Base-by-base conservation (phyloP, 306 rosid genomes). In the Dicorynia guianensis region DNA sequence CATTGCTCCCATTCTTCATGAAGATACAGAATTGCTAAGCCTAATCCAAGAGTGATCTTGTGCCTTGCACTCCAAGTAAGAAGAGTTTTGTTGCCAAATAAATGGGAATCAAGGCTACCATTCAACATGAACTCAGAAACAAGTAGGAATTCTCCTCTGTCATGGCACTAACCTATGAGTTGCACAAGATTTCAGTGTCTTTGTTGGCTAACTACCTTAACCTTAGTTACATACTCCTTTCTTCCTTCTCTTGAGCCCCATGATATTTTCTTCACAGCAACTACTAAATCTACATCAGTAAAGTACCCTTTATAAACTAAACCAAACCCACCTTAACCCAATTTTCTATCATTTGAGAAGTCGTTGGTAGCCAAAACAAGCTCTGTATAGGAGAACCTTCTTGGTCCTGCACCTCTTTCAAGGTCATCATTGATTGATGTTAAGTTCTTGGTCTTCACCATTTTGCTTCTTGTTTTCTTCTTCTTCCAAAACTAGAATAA, bases 271-370 rank as follows among this genome's bases (percentile, higher is more conserved):
- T 81, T 81, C 19, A 81, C 81, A 13, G 85, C 81, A 0, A 75
- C 12, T 14, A n/a, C 18, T 18, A 25, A 10, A 5, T 75, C 52
- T 12, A 61, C 6, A 25, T 70, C 63, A 10, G 12, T 8, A 4
- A 81, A 40, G 6, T 60, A 62, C 30, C 30, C 30, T 25, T 25
- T 25, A 25, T 25, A 25, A 25, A 25, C 30, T 2, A 2, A 1
- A 25, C 84, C 84, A 50, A 80, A 80, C 0, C 84, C 84, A 50
- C 80, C 84, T 62, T 75, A 50, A 6, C 85, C 85, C n/a, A 81
- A 47, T 63, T 81, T 75, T 8, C 81, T 72, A 1, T 67, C 43
- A 11, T 58, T 12, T 4, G 75, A 34, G 67, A 81, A 81, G 34
- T 70, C 63, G 57, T 70, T 43, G 6, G 85, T 81, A 0, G 85